Evolutionary conservation across 2,329 filamentous ascomycete species (phyloP), one percentile per base, ranked within the genome.

Genomic region (Trichoderma simmonsii): DNA sequence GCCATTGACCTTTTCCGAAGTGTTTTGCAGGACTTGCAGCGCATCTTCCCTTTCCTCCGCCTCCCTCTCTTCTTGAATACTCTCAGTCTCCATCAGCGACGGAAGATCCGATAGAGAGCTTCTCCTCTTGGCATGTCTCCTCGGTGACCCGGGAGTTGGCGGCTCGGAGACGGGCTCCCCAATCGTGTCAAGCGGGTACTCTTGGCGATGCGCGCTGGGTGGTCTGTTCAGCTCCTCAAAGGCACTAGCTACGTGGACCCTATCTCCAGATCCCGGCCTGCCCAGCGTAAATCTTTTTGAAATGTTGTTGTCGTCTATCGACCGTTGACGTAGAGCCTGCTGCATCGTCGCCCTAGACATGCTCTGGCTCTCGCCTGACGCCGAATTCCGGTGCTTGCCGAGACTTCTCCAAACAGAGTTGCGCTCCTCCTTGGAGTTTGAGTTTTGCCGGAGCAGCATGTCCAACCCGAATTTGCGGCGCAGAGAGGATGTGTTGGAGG

Each of bases 101-200:
- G 90, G 92, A 62, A 98, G 86, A 80, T 98, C 95, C 5, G 95
- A 97, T 56, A 98, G 83, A 30, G 95, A 98, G 82, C 95, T 98
- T 79, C 95, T 91, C 70, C 95, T 88, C 84, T 97, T 98, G 26
- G 60, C 2, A n/a, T 69, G 56, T 75, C 91, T 95, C 79, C 88
- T 90, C 59, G 85, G 82, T n/a, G 80, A 79, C 75, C 83, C 86
- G 1, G 79, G 73, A 4, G 79, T 75, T 9, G 77, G 74, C 6
- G 81, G 79, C 70, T 86, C 85, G 18, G 81, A 81, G 0, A 85
- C 83, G 1, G 88, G 88, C 77, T 90, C 88, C 18, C 87, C 88
- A 64, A 90, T 90, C 0, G 88, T 90, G 77, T 88, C 87, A 1
- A 90, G 82, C 59, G 84, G 83, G 11, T 86, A 87, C 75, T 88